A percentile compares a stretch with the other conserved stretches of the same genome.
phyloP scores from a whole-genome alignment of 352 stramenopile species.

The Elongisporangium senticosum region DNA sequence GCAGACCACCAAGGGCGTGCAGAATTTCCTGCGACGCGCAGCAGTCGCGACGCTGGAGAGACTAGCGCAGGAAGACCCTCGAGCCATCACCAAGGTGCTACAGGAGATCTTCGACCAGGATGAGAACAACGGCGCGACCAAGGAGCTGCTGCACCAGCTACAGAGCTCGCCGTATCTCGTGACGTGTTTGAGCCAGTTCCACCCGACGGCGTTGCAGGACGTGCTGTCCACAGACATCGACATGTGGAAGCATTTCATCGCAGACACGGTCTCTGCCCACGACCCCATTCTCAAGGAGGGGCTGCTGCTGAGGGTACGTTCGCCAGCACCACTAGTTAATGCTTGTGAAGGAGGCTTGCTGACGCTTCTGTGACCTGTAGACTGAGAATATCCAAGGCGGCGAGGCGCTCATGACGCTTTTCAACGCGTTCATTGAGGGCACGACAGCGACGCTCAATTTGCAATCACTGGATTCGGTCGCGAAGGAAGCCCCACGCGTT shows the following conservation, averaged over 20 bases:
- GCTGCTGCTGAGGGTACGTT: constrained; percentile 31
- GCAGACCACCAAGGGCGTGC: constrained; percentile 47
- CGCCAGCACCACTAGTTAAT: not conserved
- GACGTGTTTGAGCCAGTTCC: constrained; percentile 55
- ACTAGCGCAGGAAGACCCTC: constrained; percentile 54
- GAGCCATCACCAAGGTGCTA: constrained; percentile 37
- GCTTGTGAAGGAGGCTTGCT: not conserved
- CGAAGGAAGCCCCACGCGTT: constrained; percentile 18
- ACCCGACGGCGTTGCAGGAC: constrained; percentile 53
- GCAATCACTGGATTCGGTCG: constrained; percentile 30
- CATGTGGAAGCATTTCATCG: constrained; percentile 60
- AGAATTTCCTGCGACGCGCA: constrained; percentile 50
- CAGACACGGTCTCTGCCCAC: constrained; percentile 45
- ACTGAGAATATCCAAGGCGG: constrained; percentile 47
- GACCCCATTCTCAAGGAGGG: constrained; percentile 51
- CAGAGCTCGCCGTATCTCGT: constrained; percentile 46
- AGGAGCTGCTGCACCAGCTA: constrained; percentile 47
- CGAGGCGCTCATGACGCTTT: constrained; percentile 41
- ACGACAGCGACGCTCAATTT: constrained; percentile 41
- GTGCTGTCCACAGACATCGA: constrained; percentile 58
- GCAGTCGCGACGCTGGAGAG: constrained; percentile 45
- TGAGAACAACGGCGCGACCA: constrained; percentile 20
- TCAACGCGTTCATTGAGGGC: constrained; percentile 34
- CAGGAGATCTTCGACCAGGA: constrained; percentile 42
- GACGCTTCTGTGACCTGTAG: constrained; percentile 12